Conservation (phyloP, 768 basidiomycete species). For the Lanmaoa rubissima region DNA sequence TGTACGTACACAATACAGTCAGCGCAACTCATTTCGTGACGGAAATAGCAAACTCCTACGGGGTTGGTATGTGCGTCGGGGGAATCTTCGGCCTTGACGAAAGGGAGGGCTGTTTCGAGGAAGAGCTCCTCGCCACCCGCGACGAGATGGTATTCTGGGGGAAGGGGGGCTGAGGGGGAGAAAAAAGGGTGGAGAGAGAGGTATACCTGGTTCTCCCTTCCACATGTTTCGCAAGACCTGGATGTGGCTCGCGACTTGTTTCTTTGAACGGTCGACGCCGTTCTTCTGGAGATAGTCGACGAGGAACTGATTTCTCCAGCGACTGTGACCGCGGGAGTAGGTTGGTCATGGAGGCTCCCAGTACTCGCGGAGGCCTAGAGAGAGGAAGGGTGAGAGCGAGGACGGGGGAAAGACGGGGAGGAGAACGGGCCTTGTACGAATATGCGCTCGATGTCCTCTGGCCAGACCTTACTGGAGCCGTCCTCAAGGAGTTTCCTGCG, state of each 20-base stretch:
- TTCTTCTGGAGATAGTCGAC: conserved; percentile 74
- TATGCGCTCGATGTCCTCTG: conserved; percentile 69
- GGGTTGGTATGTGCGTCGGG: conserved; percentile 34
- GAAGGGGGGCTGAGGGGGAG: neutral
- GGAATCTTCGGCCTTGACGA: conserved; percentile 57
- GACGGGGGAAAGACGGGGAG: neutral
- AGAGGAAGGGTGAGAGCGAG: conserved; percentile 1
- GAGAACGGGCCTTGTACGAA: conserved; percentile 64
- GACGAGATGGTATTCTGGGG: conserved; percentile 70
- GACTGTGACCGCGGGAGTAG: conserved; percentile 73
- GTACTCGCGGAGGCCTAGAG: conserved; percentile 67
- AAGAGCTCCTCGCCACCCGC: conserved; percentile 77
- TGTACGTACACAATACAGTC: no score
- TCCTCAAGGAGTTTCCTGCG: conserved; percentile 85
- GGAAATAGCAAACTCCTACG: no score
- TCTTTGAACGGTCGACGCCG: conserved; percentile 74
- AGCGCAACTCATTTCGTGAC: no score
- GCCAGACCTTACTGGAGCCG: conserved; percentile 78
- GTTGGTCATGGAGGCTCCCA: conserved; percentile 81
- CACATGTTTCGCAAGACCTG: conserved; percentile 86
- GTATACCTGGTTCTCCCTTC: conserved; percentile 74
- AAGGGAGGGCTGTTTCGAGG: conserved; percentile 44
- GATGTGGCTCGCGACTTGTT: conserved; percentile 86
- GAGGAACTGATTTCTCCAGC: conserved; percentile 84
- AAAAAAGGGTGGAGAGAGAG: neutral